Conservation (phyloP, 2,329 filamentous ascomycete genomes). For the Neonectria magnoliae region DNA sequence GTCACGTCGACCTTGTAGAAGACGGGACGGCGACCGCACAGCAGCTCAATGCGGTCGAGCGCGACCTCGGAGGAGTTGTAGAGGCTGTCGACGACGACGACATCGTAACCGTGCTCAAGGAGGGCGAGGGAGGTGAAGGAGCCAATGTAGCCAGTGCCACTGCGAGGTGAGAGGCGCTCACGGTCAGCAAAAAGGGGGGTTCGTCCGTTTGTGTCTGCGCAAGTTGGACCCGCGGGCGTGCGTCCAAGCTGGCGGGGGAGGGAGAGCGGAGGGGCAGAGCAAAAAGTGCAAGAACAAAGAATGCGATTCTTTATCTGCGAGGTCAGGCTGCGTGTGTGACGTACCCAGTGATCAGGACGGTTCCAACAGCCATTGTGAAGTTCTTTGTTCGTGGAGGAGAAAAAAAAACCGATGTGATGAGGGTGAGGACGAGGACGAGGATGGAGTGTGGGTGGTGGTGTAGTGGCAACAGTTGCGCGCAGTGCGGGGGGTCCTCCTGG, state of each 20-base stretch:
- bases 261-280: not conserved
- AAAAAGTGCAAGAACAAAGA: constrained; percentile 9
- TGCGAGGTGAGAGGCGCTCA: constrained; percentile 50
- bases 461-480: constrained; percentile 11
- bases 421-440: constrained; percentile 9
- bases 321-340: constrained; percentile 27
- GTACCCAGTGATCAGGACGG: constrained; percentile 92
- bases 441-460: not conserved
- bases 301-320: not conserved
- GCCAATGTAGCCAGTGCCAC: constrained; percentile 98
- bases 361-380: constrained; percentile 78
- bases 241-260: not conserved
- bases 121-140: constrained; percentile 95
- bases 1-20: constrained; percentile 92
- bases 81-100: constrained; percentile 94
- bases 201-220: not conserved
- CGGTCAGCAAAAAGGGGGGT: constrained; percentile 36
- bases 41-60: constrained; percentile 93
- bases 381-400: constrained; percentile 36
- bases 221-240: not conserved
- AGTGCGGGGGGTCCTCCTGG: constrained; percentile 1
- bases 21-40: constrained; percentile 84
- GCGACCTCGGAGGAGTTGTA: constrained; percentile 96
- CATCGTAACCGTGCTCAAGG: constrained; percentile 93
- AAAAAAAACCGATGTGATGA: constrained; percentile 34